These are phyloP conservation scores for Gossypioides kirkii DNA, from an alignment of 345 rosid species.

Conservation along the genomic window DNA sequence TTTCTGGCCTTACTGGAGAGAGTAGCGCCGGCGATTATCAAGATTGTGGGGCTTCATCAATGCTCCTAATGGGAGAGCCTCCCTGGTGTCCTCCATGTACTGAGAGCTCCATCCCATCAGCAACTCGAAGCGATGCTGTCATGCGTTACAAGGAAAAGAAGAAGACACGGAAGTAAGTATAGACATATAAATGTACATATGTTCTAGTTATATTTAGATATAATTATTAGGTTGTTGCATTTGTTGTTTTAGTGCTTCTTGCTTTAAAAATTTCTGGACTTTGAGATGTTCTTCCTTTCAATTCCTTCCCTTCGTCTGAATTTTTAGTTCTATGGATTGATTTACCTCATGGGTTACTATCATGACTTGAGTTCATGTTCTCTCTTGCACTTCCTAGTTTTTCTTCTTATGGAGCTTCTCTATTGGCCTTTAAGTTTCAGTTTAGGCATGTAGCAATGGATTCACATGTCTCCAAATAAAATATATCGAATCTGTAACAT, in stretches of 20 bases:
- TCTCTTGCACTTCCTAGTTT: too few relatives aligned
- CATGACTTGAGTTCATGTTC: too few relatives aligned
- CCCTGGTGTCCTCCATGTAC: constrained; percentile 76
- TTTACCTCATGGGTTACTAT: neutral
- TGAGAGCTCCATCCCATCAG: constrained; percentile 53
- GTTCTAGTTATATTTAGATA: neutral
- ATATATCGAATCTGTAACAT: neutral
- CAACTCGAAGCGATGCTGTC: constrained; percentile 68
- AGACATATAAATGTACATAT: neutral
- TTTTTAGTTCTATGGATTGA: neutral
- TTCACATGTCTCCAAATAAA: neutral
- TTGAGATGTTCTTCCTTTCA: neutral
- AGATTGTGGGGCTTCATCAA: constrained; percentile 83
- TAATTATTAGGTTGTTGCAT: neutral
- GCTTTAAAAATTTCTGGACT: constrained; percentile 1
- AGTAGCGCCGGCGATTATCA: constrained; percentile 76
- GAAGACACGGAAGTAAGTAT: constrained; percentile 91
- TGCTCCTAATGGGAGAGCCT: constrained; percentile 78
- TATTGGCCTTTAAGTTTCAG: too few relatives aligned
- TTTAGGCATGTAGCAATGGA: neutral
- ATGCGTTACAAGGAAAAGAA: constrained; percentile 95
- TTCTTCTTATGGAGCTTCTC: too few relatives aligned
- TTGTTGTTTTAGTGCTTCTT: constrained; percentile 5
- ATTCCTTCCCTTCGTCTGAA: neutral
- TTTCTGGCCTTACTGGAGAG: constrained; percentile 90